Evolutionary conservation across 73 alveolate species (phyloP).

Genomic region (Paramecium caudatum): DNA sequence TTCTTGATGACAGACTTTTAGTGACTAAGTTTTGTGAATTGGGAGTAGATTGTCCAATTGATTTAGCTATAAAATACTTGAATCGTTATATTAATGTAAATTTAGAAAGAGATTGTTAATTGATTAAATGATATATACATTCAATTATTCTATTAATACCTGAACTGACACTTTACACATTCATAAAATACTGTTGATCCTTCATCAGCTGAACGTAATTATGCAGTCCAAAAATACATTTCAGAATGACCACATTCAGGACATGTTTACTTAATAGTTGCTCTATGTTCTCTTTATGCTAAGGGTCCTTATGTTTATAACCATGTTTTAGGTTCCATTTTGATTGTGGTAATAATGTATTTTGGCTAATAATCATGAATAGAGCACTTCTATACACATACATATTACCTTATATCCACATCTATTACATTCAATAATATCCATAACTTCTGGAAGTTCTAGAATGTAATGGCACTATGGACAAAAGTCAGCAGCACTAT

Average conservation of each 20-base stretch:
- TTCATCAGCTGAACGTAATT: constrained; percentile 97
- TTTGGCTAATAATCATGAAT: constrained; percentile 22
- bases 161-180: constrained; percentile 93
- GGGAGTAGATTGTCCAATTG: neutral
- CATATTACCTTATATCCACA: constrained; percentile 55
- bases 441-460: constrained; percentile 70
- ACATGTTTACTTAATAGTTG: constrained; percentile 89
- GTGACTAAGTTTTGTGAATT: neutral
- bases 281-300: constrained; percentile 81
- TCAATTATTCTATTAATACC: constrained; percentile 71
- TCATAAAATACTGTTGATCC: constrained; percentile 97
- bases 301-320: constrained; percentile 67
- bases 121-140: neutral
- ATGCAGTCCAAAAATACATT: constrained; percentile 89
- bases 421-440: constrained; percentile 66
- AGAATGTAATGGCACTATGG: constrained; percentile 72
- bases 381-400: neutral
- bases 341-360: constrained; percentile 37
- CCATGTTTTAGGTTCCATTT: constrained; percentile 71
- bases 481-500: constrained; percentile 77
- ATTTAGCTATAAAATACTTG: neutral
- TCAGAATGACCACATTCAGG: constrained; percentile 90
- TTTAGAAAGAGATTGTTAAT: constrained; percentile 9
- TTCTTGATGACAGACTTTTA: neutral
- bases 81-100: neutral